Percentiles rank a stretch among this genome's conserved stretches.
Evolutionary conservation across 2,329 filamentous ascomycete genomes (phyloP).

Genomic region (Monilinia fructigena): DNA sequence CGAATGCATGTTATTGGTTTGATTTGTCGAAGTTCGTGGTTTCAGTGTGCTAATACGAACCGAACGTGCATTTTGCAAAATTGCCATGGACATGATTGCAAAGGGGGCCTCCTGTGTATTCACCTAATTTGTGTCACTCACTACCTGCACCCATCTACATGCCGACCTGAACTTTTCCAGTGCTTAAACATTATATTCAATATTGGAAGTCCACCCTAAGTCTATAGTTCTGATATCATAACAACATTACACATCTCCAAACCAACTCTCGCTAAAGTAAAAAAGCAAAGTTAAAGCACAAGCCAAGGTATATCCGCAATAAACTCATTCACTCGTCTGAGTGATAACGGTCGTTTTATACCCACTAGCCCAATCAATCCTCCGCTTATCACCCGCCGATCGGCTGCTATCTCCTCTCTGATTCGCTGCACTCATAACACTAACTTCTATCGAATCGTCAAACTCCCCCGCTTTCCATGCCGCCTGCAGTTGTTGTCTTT

Average conservation of each 20-base stretch:
- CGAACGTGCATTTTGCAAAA: neutral
- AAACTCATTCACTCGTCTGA: constrained; percentile 19
- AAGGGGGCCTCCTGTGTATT: no score
- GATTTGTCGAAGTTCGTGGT: neutral
- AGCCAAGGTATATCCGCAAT: neutral
- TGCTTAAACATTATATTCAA: neutral
- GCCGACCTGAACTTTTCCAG: neutral
- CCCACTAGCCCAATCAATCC: constrained; percentile 17
- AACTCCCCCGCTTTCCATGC: neutral
- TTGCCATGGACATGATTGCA: neutral
- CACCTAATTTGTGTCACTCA: neutral
- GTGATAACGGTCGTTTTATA: constrained; percentile 15
- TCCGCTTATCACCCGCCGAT: neutral
- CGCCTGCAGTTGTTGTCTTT: neutral
- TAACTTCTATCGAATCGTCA: constrained; percentile 16
- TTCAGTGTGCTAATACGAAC: neutral
- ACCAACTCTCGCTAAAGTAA: constrained; percentile 1
- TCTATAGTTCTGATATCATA: neutral
- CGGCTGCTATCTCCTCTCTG: neutral
- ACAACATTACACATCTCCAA: neutral
- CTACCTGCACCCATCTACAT: neutral
- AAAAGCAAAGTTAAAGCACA: constrained; percentile 7
- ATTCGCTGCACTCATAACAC: constrained; percentile 1
- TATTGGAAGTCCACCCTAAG: neutral
- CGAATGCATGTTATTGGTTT: neutral